Base-by-base conservation (phyloP, 352 stramenopile genomes). In the Phytopythium helicoides region DNA sequence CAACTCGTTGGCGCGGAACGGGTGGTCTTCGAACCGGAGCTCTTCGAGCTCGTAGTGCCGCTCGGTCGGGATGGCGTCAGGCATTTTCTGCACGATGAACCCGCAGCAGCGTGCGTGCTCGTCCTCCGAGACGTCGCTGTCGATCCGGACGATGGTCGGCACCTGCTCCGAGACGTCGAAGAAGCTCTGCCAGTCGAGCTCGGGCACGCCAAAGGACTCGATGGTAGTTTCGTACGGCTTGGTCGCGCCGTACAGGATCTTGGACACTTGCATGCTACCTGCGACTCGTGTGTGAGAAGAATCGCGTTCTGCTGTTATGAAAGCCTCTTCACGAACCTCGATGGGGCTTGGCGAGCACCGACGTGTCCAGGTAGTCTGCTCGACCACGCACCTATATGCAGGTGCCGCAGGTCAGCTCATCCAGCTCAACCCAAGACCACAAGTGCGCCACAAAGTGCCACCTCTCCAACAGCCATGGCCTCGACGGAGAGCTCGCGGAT, bases 161-260 rank as follows among this genome's bases (percentile, higher is more conserved):
- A 92, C 68, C 58, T 94, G 85, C 76, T 94, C 85, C 11, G 85
- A 94, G 12, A 81, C 47, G 54, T 94, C 82, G 51, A 89, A 94
- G 63, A 89, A 91, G 14, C 74, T 71, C 54, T 95, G 85, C 75
- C 81, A 95, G 53, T 95, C 85, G 25, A 69, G 46, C 55, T 91
- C 69, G 0, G 82, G 71, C 14, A 81, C 60, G 11, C 82, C 82
- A 18, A 67, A 89, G 8, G 82, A 72, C 22, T 72, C 66, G 34
- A 92, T 73, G 12, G 71, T 86, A 8, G 85, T 95, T 26, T 88
- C 73, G 60, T 93, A 95, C 19, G 85, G 79, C 53, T 86, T 89
- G 3, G 67, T 69, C 37, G 71, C 47, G 0, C 80, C 85, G 40
- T 93, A 93, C 18, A 92, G 40, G 56, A 95, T 76, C 60, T 90